Evolutionary conservation across 2,329 filamentous ascomycete genomes (phyloP), one percentile per base, ranked within the genome.

Genomic region (Cordyceps tenuipes): DNA sequence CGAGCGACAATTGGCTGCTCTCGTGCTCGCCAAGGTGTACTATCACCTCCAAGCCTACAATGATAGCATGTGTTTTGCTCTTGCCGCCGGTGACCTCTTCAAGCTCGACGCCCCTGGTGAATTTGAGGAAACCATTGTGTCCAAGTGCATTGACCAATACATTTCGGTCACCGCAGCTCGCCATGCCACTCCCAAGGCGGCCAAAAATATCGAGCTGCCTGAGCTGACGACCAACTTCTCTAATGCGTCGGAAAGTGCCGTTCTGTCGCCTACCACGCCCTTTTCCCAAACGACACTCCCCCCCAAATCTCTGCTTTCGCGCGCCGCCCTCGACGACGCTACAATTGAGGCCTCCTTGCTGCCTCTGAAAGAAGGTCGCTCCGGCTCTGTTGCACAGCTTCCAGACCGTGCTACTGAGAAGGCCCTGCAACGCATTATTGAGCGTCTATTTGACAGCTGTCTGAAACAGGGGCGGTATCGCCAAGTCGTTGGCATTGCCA

Each of bases 31-130:
- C 67, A 99, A 99, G 82, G 91, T 97, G 66, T 99, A 97, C 79
- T 99, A 97, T 72, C 94, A 99, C 72, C 86, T 99, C 57, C 91
- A 97, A 76, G 94, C 94, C 73, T 99, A 99, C 79, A 94, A 97
- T 72, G 94, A 99, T 79, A 97, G 93, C 76, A 97, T 99, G 93
- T 89, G 90, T 57, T 97, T 99, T 75, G 94, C 94, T 64, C 84
- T 99, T 50, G 92, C 91, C 62, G 92, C 94, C 26, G 94, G 94
- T 62, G 90, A 97, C 72, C 86, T 96, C 54, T 97, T 99, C 81
- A 90, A 95, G 77, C 84, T 97, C 65, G 90, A 97, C 69, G 83
- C 87, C 59, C 88, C 90, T 57, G 89, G 91, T 75, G 94, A 99
- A 78, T 99, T 96, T 70, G 94, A 99, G 75, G 92, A 99, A 78